Percentiles rank a stretch among this genome's conserved stretches.
phyloP scores from a whole-genome alignment of 1,139 yeast genomes.

The Pichia sp. region DNA sequence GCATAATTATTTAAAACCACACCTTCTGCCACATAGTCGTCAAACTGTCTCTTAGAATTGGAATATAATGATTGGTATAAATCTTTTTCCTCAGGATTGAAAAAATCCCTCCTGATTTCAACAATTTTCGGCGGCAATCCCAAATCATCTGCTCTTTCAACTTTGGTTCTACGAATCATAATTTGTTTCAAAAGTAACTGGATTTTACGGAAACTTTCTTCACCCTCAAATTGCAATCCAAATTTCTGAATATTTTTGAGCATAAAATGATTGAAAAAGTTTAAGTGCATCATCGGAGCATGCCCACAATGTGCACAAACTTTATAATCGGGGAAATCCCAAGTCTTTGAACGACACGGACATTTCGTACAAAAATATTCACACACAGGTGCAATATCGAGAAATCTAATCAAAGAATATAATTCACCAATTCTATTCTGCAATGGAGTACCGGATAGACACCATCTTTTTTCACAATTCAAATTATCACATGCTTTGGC shows the following conservation, averaged over 20 bases:
- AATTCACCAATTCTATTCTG: constrained; percentile 96
- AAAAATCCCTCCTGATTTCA: constrained; percentile 74
- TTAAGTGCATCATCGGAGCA: constrained; percentile 89
- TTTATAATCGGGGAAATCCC: constrained; percentile 78
- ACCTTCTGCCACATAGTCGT: constrained; percentile 87
- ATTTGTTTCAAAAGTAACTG: constrained; percentile 65
- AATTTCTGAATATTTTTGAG: constrained; percentile 82
- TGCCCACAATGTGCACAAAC: constrained; percentile 85
- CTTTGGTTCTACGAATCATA: constrained; percentile 89
- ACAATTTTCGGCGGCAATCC: constrained; percentile 95
- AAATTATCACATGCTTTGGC: constrained; percentile 82
- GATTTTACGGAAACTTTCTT: constrained; percentile 66
- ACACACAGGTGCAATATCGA: constrained; percentile 80
- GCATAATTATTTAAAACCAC: constrained; percentile 94
- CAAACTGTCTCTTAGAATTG: constrained; percentile 78
- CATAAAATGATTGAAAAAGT: constrained; percentile 92
- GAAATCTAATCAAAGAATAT: constrained; percentile 79
- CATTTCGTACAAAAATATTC: constrained; percentile 88
- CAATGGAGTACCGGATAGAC: constrained; percentile 91
- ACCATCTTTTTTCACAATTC: constrained; percentile 70
- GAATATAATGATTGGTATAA: constrained; percentile 80
- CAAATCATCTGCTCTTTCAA: constrained; percentile 93
- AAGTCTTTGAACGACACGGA: constrained; percentile 68
- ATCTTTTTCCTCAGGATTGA: constrained; percentile 93
- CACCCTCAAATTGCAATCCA: constrained; percentile 77